phyloP scores from a whole-genome alignment of 768 basidiomycete genomes.

The Hygrocybe punicea region DNA sequence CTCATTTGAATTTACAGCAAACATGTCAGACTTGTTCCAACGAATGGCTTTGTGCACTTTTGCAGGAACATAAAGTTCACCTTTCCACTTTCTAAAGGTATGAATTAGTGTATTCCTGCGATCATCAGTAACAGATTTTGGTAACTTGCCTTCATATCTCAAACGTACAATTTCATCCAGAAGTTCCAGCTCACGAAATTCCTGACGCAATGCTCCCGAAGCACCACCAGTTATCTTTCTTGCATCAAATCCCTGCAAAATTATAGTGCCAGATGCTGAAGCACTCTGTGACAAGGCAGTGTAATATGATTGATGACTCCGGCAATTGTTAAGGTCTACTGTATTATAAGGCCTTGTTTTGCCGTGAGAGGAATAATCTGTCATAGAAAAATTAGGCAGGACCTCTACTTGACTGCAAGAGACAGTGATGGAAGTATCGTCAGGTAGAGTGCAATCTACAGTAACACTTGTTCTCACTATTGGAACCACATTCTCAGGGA shows the following conservation, averaged over 20 bases:
- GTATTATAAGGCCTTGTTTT: constrained; percentile 24
- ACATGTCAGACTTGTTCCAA: background rate
- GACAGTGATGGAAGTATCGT: constrained; percentile 16
- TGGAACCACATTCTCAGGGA: constrained; percentile 22
- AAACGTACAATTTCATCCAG: constrained; percentile 23
- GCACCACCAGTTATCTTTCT: constrained; percentile 16
- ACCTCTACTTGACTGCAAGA: constrained; percentile 23
- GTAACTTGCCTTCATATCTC: constrained; percentile 7
- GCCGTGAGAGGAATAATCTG: constrained; percentile 24
- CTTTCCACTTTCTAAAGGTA: background rate
- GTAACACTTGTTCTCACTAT: constrained; percentile 6
- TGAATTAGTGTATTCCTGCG: background rate
- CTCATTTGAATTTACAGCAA: no score
- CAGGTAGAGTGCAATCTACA: constrained; percentile 14
- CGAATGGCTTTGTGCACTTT: constrained; percentile 3
- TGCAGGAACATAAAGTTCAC: constrained; percentile 1
- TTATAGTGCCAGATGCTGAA: constrained; percentile 21
- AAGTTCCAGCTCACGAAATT: constrained; percentile 20
- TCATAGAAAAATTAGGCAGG: constrained; percentile 29
- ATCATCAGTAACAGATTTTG: background rate
- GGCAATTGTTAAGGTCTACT: constrained; percentile 21
- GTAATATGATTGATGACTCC: constrained; percentile 14
- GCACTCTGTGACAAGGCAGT: constrained; percentile 17
- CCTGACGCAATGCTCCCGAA: constrained; percentile 16
- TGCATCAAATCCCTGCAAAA: constrained; percentile 24